Conservation (phyloP, 805 yeast genomes). For the Starmerella vitae region DNA sequence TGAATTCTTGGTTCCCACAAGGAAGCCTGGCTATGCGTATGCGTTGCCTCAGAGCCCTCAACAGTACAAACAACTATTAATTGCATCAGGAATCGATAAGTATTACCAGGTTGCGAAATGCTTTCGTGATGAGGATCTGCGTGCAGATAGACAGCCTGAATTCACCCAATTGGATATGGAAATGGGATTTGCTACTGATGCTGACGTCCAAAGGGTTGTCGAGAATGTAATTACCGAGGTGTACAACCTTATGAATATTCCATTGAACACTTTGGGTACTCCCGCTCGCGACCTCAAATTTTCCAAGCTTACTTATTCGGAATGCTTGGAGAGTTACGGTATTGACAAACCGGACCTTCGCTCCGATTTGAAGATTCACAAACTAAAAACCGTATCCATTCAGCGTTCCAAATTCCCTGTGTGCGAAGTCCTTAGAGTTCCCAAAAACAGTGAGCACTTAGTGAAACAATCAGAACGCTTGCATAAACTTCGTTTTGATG, state of each 20-base stretch:
- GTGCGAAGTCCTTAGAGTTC: conserved; percentile 42
- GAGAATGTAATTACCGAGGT: conserved; percentile 41
- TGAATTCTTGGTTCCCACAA: conserved; percentile 87
- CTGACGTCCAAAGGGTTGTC: conserved; percentile 54
- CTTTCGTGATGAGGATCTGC: conserved; percentile 88
- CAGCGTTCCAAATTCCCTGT: conserved; percentile 38
- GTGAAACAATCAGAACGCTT: neutral
- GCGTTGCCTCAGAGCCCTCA: conserved; percentile 97
- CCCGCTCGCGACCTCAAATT: conserved; percentile 10
- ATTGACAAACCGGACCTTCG: conserved; percentile 92
- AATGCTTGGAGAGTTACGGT: conserved; percentile 65
- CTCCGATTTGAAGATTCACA: conserved; percentile 34
- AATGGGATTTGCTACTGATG: conserved; percentile 63
- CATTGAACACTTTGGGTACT: conserved; percentile 25
- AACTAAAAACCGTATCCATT: conserved; percentile 34
- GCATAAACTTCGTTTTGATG: too few relatives aligned
- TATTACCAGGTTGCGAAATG: conserved; percentile 90
- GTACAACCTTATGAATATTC: conserved; percentile 39
- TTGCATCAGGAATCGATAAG: conserved; percentile 81
- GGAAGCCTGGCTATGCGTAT: conserved; percentile 49
- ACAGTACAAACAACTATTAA: conserved; percentile 85
- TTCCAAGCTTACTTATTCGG: conserved; percentile 39
- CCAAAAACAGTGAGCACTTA: neutral
- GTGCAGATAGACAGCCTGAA: conserved; percentile 94
- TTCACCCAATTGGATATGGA: conserved; percentile 96